Base-by-base conservation (phyloP, 2,329 filamentous ascomycete genomes). In the Scleromitrula shiraiana region DNA sequence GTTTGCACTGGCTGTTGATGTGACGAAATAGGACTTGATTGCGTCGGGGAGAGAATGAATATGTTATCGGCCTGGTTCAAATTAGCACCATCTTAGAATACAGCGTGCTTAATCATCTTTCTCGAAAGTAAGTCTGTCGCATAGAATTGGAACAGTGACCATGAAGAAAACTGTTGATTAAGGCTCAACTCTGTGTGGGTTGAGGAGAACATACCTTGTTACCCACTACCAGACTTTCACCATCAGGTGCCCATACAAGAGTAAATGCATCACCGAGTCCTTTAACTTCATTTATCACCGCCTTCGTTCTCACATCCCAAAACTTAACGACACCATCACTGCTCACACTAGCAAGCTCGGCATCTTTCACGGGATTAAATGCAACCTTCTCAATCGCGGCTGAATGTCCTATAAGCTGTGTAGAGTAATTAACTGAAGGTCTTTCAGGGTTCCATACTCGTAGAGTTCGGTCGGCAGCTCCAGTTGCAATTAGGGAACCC, bases 371-470 rank as follows among this genome's bases (percentile, higher is more conserved):
- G 0, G 86, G 86, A 60, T 88, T 87, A 67, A 88, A 91, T 2
- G 82, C 82, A 1, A 91, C 80, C 61, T 84, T 84, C 62, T 89
- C 85, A 38, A 90, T 80, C 23, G 75, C 66, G 22, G 79, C 74
- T 5, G 72, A 61, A 63, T 86, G 80, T 23, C 83, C 81, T 57
- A 82, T 82, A 52, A 90, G 75, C 61, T 89, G 85, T 0, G 85
- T 90, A 8, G 83, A 85, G 63, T 83, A 81, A 56, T 82, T 83
- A 30, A 85, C 78, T 56, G 84, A 80, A 2, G 81, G 76, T 59
- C 83, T 82, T 56, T 91, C 86, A 1, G 85, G 83, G 56, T 90
- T 90, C 86, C 86, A 91, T 55, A 90, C 82, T 59, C 86, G 80
- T 46, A 91, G 67, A 7, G 77, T 85, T 56, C 77, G 79, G 60